Conservation (phyloP, 768 basidiomycete species). For the Lentinula sp. region DNA sequence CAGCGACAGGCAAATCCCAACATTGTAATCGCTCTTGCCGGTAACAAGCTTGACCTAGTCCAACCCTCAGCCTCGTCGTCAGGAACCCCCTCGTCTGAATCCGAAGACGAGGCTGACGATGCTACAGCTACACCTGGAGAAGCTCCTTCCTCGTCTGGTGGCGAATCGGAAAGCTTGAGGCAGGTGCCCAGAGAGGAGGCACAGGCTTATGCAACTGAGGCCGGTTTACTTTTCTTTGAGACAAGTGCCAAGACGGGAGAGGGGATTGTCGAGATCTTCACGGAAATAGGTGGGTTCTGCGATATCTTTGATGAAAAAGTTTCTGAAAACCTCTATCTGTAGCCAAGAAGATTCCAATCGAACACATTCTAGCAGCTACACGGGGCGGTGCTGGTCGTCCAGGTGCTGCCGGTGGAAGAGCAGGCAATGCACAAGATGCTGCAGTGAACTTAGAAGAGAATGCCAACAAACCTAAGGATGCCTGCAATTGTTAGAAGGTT, state of each 20-base stretch:
- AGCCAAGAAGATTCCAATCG: slow-evolving; percentile 73
- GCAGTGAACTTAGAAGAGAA: slow-evolving; percentile 69
- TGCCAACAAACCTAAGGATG: slow-evolving; percentile 61
- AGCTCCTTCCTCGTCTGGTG: slow-evolving; percentile 39
- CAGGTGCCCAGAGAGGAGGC: slow-evolving; percentile 95
- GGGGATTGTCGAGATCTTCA: slow-evolving; percentile 94
- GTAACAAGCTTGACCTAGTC: slow-evolving; percentile 94
- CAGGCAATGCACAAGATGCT: slow-evolving; percentile 46
- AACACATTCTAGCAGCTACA: slow-evolving; percentile 85
- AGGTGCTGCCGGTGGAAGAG: slow-evolving; percentile 47
- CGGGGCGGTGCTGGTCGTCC: slow-evolving; percentile 61
- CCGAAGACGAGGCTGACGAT: slow-evolving; percentile 88
- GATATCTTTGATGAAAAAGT: not conserved
- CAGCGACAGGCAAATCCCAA: slow-evolving; percentile 99
- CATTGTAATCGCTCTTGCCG: slow-evolving; percentile 96
- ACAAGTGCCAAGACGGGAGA: slow-evolving; percentile 97
- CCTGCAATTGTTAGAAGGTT: slow-evolving; percentile 68
- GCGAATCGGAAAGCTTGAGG: slow-evolving; percentile 67
- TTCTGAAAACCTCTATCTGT: slow-evolving; percentile 3
- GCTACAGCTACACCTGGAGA: slow-evolving; percentile 86
- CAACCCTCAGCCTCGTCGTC: slow-evolving; percentile 54
- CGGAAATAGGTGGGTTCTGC: slow-evolving; percentile 78
- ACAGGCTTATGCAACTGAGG: slow-evolving; percentile 92
- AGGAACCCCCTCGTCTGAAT: slow-evolving; percentile 50
- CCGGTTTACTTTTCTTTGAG: slow-evolving; percentile 94